Base-by-base conservation (phyloP, 768 basidiomycete genomes). In the Calvatia gigantea region DNA sequence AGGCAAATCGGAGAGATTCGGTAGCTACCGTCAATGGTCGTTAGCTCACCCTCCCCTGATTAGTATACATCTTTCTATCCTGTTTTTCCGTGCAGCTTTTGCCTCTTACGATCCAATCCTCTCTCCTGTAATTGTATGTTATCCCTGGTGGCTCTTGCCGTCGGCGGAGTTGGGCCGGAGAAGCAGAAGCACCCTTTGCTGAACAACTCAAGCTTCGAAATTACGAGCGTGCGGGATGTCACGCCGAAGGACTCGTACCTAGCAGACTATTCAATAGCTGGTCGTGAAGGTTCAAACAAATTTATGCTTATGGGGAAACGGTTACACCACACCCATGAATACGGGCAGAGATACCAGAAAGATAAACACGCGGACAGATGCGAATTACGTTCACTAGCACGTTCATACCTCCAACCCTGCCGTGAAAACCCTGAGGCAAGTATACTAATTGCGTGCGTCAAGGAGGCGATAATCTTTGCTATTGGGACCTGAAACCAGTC, bases 21-120 rank as follows among this genome's bases (percentile, higher is more conserved):
- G 76, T 79, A 23, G 83, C 86, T 47, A 88, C 87, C 19, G 74
- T 89, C 56, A 89, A 88, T 63, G 89, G 87, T 42, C 78, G 77
- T 43, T 80, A 62, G 62, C 58, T 21, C 6, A 27, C 38, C 21
- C 21, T 21, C 52, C 17, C 33, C 23, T 32, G 4, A 19, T 21
- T 12, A 11, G 41, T 21, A 25, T 25, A 42, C 41, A 42, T 23
- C 8, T 19, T 41, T 37, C 21, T 41, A 19, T 47, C 31, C 9
- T 32, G 11, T 33, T 32, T 31, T 33, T 33, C 12, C 23, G 28
- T 19, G 27, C n/a, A 15, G 29, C 15, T 21, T 19, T 37, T 14
- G 35, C 14, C 32, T 9, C n/a, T 53, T 52, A 15, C 50, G 15
- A 39, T 7, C 17, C n/a, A 19, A 25, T 42, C 19, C 41, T 11